phyloP scores from a whole-genome alignment of 192 early-diverging fungal species.

The Gamsiella multidivaricata region DNA sequence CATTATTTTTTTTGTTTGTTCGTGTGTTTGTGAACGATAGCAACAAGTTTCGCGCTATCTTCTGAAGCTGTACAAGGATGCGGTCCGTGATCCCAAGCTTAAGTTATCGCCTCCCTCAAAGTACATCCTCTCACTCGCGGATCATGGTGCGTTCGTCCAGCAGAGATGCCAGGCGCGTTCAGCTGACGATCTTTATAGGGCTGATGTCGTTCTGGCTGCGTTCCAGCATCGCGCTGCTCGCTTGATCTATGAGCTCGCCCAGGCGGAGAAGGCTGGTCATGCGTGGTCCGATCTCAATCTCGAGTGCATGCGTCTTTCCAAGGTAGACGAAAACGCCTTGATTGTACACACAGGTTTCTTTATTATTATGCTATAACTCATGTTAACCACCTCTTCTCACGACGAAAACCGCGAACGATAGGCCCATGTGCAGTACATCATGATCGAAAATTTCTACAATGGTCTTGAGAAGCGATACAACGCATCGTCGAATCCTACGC shows the following conservation, averaged over 20 bases:
- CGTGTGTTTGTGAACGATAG: too few species aligned
- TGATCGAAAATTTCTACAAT: slow-evolving; percentile 72
- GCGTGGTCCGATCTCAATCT: slow-evolving; percentile 78
- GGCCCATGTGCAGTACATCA: slow-evolving; percentile 83
- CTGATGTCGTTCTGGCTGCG: slow-evolving; percentile 65
- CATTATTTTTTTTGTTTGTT: too few species aligned
- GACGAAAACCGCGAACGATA: not conserved
- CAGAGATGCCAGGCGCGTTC: slow-evolving; percentile 34
- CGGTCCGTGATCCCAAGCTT: slow-evolving; percentile 19
- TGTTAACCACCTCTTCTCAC: not conserved
- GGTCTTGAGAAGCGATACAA: slow-evolving; percentile 55
- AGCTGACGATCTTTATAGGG: slow-evolving; percentile 55
- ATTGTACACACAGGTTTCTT: not conserved
- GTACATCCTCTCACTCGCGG: slow-evolving; percentile 29
- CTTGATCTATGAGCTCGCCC: slow-evolving; percentile 71
- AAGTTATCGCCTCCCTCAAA: slow-evolving; percentile 39
- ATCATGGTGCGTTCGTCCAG: slow-evolving; percentile 15
- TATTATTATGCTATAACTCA: not conserved
- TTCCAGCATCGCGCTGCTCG: slow-evolving; percentile 77
- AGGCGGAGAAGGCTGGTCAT: slow-evolving; percentile 63
- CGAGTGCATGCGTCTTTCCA: slow-evolving; percentile 73
- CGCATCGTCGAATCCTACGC: slow-evolving; percentile 9
- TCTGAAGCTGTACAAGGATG: slow-evolving; percentile 66
- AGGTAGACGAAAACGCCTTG: slow-evolving; percentile 22
- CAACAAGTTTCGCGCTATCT: slow-evolving; percentile 84